Conservation (phyloP, 805 yeast genomes). For the Teunomyces panamensis region DNA sequence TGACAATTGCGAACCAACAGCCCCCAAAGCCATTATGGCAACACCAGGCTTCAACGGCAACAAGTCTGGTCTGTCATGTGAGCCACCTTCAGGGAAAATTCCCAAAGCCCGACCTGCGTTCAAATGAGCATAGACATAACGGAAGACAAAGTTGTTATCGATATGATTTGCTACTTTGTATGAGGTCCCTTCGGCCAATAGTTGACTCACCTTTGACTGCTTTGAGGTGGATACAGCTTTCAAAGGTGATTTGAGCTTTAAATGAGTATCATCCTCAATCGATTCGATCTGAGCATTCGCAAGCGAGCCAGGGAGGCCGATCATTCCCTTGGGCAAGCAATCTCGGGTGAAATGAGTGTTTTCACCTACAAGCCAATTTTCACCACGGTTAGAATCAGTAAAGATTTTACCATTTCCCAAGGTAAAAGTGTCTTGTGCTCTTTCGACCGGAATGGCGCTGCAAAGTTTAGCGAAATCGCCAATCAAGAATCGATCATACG, state of each 20-base stretch:
- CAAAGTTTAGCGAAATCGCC: conserved; percentile 32
- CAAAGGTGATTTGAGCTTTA: conserved; percentile 25
- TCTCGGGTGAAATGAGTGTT: conserved; percentile 33
- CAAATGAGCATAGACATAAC: conserved; percentile 36
- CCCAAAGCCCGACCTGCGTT: conserved; percentile 34
- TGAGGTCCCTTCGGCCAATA: conserved; percentile 24
- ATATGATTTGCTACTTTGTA: conserved; percentile 39
- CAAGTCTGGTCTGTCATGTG: conserved; percentile 41
- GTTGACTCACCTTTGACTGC: conserved; percentile 13
- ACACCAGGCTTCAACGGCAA: conserved; percentile 45
- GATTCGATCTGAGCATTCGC: conserved; percentile 32
- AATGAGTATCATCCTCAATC: conserved; percentile 29
- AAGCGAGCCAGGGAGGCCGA: conserved; percentile 35
- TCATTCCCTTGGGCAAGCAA: conserved; percentile 32
- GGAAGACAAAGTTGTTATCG: conserved; percentile 35
- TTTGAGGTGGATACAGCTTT: conserved; percentile 11
- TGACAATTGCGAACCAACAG: conserved; percentile 26
- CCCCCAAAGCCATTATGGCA: conserved; percentile 45
- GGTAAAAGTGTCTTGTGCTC: conserved; percentile 39
- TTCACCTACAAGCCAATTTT: conserved; percentile 23
- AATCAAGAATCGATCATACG: conserved; percentile 28
- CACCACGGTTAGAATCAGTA: conserved; percentile 14
- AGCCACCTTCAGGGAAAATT: conserved; percentile 45
- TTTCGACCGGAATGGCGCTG: conserved; percentile 40
- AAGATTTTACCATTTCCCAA: conserved; percentile 29